Conservation (phyloP, 169 alveolate species). For the Plasmodium cynomolgi region DNA sequence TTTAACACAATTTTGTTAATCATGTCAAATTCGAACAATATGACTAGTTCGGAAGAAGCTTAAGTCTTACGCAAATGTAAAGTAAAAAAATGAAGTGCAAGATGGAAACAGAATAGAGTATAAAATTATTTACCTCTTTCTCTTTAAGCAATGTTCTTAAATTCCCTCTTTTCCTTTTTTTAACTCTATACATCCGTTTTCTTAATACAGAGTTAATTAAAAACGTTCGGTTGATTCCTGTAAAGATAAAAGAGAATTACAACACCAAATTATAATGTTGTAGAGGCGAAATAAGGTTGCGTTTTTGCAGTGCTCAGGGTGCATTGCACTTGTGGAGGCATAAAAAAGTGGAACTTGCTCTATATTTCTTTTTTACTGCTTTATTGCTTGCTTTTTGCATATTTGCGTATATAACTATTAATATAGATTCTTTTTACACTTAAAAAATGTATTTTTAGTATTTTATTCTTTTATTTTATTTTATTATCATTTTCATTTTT, state of each 20-base stretch:
- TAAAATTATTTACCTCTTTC: conserved; percentile 50
- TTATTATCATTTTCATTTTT: background rate
- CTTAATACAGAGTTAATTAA: conserved; percentile 30
- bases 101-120: conserved; percentile 16
- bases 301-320: background rate
- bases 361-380: background rate
- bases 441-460: background rate
- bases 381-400: background rate
- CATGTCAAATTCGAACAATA: background rate
- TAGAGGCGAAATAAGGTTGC: background rate
- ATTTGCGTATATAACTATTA: background rate
- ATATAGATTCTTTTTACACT: background rate
- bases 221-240: conserved; percentile 38
- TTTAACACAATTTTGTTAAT: background rate
- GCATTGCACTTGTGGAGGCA: background rate
- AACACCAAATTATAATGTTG: background rate
- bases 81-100: conserved; percentile 42
- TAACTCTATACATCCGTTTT: conserved; percentile 8
- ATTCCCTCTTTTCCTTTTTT: conserved; percentile 33
- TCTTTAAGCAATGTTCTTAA: conserved; percentile 12
- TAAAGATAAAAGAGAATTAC: conserved; percentile 11
- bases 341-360: background rate
- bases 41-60: conserved; percentile 4
- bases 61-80: conserved; percentile 15
- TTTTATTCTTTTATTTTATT: background rate